These are phyloP conservation scores for Globisporangium nodosum DNA, from an alignment of 352 stramenopile genomes.

Conservation along the genomic window DNA sequence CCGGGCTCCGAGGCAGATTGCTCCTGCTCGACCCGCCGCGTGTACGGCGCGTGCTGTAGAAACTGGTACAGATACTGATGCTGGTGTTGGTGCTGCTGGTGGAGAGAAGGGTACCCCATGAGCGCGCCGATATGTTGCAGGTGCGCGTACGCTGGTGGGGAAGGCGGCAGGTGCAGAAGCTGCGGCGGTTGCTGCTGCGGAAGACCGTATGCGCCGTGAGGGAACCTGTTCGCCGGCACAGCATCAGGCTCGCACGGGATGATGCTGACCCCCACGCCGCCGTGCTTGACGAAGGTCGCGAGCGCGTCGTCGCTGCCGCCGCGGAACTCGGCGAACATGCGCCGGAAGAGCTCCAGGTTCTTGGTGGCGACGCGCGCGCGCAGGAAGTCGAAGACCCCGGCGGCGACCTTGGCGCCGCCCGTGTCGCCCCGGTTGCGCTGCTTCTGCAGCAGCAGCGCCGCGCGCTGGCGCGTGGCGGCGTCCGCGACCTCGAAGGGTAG, in stretches of 20 bases:
- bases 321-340: conserved; percentile 37
- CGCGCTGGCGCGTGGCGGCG: neutral
- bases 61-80: neutral
- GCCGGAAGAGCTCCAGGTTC: conserved; percentile 30
- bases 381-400: conserved; percentile 38
- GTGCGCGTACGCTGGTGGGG: no score
- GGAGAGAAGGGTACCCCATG: no score
- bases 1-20: neutral
- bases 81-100: no score
- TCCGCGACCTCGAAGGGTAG: conserved; percentile 23
- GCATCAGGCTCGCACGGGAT: conserved; percentile 24
- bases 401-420: conserved; percentile 11
- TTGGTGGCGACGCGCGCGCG: conserved; percentile 27
- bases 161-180: no score
- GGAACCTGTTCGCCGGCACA: no score
- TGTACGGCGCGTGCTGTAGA: neutral
- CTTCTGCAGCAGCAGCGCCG: conserved; percentile 25
- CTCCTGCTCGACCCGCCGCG: conserved; percentile 6
- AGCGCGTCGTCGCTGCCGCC: conserved; percentile 17
- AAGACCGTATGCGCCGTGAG: no score
- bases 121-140: no score
- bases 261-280: conserved; percentile 28
- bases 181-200: no score
- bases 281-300: conserved; percentile 20
- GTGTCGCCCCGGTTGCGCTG: conserved; percentile 7